Conservation (phyloP, 2,329 filamentous ascomycete species). For the Clarireedia sp. region DNA sequence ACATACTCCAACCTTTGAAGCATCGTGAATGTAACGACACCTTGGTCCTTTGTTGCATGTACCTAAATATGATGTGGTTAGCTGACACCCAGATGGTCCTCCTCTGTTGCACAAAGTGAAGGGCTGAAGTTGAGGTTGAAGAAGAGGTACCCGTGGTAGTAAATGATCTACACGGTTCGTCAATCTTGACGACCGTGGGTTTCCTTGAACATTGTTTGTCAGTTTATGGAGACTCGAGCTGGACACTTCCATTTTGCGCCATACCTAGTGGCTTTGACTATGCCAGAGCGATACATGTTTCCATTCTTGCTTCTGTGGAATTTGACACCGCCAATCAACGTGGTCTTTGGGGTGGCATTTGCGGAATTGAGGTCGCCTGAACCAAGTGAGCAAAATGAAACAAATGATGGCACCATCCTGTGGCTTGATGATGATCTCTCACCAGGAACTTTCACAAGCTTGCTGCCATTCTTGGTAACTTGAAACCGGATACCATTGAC, state of each 20-base stretch:
- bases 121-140: conserved; percentile 12
- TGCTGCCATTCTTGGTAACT: conserved; percentile 71
- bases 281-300: conserved; percentile 71
- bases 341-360: conserved; percentile 65
- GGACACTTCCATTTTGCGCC: conserved; percentile 29
- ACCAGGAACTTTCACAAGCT: conserved; percentile 69
- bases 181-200: conserved; percentile 50
- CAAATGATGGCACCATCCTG: conserved; percentile 11
- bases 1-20: conserved; percentile 81
- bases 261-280: conserved; percentile 70
- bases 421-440: conserved; percentile 24
- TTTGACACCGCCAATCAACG: conserved; percentile 65
- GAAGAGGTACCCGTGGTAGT: conserved; percentile 57
- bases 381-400: conserved; percentile 25
- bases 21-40: conserved; percentile 79
- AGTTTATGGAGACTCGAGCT: conserved; percentile 26
- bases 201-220: conserved; percentile 22
- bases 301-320: conserved; percentile 83
- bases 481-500: conserved; percentile 68
- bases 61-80: conserved; percentile 47
- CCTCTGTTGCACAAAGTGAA: conserved; percentile 16
- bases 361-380: conserved; percentile 52
- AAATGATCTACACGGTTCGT: conserved; percentile 66
- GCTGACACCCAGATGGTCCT: conserved; percentile 22
- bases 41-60: conserved; percentile 73